These are phyloP conservation scores for Cornus suecica DNA, from an alignment of 148 eudicot genomes.

Conservation along the genomic window DNA sequence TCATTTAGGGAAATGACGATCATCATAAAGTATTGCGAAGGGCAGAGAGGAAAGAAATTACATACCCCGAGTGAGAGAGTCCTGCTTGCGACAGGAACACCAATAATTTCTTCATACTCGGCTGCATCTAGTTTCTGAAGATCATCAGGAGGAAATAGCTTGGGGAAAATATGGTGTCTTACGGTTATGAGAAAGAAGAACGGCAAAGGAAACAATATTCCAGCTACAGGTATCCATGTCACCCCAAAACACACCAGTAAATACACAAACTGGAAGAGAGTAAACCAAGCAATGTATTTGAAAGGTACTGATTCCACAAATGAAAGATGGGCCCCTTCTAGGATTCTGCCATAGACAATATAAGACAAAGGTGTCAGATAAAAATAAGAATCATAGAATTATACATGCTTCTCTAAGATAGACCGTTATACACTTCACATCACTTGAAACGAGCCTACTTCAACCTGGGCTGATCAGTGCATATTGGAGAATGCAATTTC, in stretches of 20 bases:
- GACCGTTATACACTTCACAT: neutral
- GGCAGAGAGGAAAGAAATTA: neutral
- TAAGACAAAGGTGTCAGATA: neutral
- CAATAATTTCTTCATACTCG: slow-evolving; percentile 69
- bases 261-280: slow-evolving; percentile 50
- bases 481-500: no score
- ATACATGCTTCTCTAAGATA: neutral
- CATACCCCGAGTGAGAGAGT: slow-evolving; percentile 45
- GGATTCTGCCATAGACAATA: slow-evolving; percentile 33
- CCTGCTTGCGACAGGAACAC: slow-evolving; percentile 25
- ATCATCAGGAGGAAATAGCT: slow-evolving; percentile 37
- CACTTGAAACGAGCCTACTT: neutral
- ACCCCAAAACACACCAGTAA: slow-evolving; percentile 64
- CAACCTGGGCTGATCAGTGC: no score
- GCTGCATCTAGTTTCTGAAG: slow-evolving; percentile 67
- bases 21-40: no score
- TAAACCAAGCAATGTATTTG: slow-evolving; percentile 53
- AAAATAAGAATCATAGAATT: neutral
- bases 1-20: no score
- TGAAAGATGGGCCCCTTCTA: slow-evolving; percentile 64
- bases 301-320: slow-evolving; percentile 69
- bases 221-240: slow-evolving; percentile 71
- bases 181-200: slow-evolving; percentile 59
- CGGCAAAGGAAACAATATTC: slow-evolving; percentile 62
- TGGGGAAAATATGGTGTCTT: slow-evolving; percentile 52